Conservation (phyloP, 1,284 basidiomycete species). For the Vanrija pseudolonga region DNA sequence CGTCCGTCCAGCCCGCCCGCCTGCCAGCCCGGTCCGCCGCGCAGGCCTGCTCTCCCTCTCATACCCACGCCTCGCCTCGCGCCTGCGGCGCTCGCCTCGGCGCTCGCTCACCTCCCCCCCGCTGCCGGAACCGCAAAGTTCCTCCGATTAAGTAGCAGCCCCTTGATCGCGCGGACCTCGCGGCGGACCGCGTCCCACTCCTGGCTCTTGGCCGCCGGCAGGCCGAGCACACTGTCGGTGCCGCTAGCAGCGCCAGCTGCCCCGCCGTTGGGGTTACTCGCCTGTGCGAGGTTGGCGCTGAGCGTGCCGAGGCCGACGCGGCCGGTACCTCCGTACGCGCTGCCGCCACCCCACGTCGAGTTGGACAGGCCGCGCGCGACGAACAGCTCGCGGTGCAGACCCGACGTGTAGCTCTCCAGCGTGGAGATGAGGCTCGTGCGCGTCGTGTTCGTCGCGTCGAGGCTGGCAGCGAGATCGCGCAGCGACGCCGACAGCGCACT, state of each 20-base stretch:
- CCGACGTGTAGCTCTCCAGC: conserved; percentile 40
- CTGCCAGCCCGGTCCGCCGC: too few relatives aligned
- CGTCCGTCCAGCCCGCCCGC: too few relatives aligned
- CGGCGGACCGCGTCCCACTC: conserved; percentile 46
- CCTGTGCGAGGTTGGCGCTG: conserved; percentile 29
- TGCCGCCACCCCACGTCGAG: conserved; percentile 5
- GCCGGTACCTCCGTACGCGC: not conserved
- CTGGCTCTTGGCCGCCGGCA: conserved; percentile 22
- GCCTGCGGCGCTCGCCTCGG: too few relatives aligned
- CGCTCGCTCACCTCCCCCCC: too few relatives aligned
- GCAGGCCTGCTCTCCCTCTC: too few relatives aligned
- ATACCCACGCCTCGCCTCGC: too few relatives aligned
- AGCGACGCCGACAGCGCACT: conserved; percentile 20
- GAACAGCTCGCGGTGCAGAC: conserved; percentile 39
- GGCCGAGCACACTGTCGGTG: conserved; percentile 8
- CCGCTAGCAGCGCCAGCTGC: too few relatives aligned
- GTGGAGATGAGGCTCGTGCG: conserved; percentile 44
- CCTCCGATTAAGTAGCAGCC: conserved; percentile 45
- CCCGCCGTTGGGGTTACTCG: conserved; percentile 15
- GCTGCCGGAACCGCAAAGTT: conserved; percentile 21
- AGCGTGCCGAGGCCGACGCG: conserved; percentile 34
- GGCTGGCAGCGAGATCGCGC: conserved; percentile 20
- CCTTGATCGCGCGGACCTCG: conserved; percentile 48
- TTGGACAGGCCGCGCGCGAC: conserved; percentile 11
- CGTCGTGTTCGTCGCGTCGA: conserved; percentile 45